A percentile compares a stretch with the other conserved stretches of the same genome.
These are phyloP conservation scores for Elsinoe fawcettii DNA, from an alignment of 2,329 filamentous ascomycete genomes.

Conservation along the genomic window DNA sequence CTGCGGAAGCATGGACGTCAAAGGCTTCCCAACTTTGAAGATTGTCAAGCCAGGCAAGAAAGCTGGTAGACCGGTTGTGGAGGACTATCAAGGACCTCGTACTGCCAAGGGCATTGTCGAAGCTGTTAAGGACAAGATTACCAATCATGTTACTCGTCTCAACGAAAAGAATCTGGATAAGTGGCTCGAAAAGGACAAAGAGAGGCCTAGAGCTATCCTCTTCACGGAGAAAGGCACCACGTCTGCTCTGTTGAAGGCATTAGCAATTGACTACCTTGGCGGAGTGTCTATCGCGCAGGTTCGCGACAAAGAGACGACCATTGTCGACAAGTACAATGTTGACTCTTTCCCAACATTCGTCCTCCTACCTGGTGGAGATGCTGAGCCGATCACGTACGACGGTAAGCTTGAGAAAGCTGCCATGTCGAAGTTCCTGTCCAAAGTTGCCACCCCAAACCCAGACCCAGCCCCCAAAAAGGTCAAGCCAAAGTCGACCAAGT, in stretches of 20 bases:
- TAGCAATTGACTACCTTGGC: constrained; percentile 86
- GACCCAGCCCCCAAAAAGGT: constrained; percentile 53
- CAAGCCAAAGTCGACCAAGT: constrained; percentile 38
- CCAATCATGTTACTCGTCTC: constrained; percentile 78
- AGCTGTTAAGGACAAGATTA: constrained; percentile 76
- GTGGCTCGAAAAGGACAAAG: constrained; percentile 62
- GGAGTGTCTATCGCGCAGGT: constrained; percentile 74
- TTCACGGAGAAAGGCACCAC: constrained; percentile 92
- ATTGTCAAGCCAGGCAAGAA: constrained; percentile 82
- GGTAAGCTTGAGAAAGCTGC: constrained; percentile 79
- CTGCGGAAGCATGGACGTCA: constrained; percentile 75
- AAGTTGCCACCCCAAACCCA: constrained; percentile 70
- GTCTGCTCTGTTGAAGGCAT: constrained; percentile 69
- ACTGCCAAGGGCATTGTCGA: constrained; percentile 83
- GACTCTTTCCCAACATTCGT: constrained; percentile 72
- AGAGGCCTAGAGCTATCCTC: constrained; percentile 73
- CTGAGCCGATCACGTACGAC: constrained; percentile 64
- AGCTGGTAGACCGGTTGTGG: constrained; percentile 67
- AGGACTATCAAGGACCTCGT: constrained; percentile 82
- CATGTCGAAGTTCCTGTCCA: constrained; percentile 74
- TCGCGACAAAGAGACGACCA: constrained; percentile 66
- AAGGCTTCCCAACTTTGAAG: constrained; percentile 95
- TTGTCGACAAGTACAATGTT: constrained; percentile 67
- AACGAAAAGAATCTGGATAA: constrained; percentile 69
- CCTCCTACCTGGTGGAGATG: constrained; percentile 63